Conservation (phyloP, 73 alveolate species). For the Loxodes magnus region DNA sequence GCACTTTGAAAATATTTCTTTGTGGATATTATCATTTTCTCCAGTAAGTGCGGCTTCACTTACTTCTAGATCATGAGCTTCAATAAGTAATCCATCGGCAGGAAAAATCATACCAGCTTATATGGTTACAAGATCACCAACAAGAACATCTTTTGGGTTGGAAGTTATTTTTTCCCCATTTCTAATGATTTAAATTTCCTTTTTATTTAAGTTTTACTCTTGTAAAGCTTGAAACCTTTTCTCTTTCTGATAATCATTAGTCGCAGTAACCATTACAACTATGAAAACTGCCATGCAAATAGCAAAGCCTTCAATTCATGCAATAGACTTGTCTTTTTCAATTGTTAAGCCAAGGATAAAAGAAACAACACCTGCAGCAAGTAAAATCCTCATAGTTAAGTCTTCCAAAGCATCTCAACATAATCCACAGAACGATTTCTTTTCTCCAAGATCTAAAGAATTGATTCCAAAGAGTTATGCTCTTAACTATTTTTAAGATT, state of each 20-base stretch:
- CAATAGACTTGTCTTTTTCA: slow-evolving; percentile 44
- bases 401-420: slow-evolving; percentile 55
- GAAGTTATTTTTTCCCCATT: slow-evolving; percentile 33
- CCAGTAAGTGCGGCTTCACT: slow-evolving; percentile 93
- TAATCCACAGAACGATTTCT: slow-evolving; percentile 22
- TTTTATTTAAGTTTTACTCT: slow-evolving; percentile 16
- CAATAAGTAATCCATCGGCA: slow-evolving; percentile 44
- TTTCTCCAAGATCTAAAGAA: slow-evolving; percentile 12
- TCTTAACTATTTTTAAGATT: slow-evolving; percentile 10
- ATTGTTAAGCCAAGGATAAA: slow-evolving; percentile 51
- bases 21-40: slow-evolving; percentile 62
- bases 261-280: slow-evolving; percentile 58
- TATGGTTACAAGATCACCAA: slow-evolving; percentile 57
- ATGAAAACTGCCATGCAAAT: slow-evolving; percentile 58
- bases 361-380: slow-evolving; percentile 56
- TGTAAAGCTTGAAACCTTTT: slow-evolving; percentile 22
- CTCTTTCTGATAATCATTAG: slow-evolving; percentile 50
- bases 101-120: slow-evolving; percentile 70
- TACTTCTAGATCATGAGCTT: slow-evolving; percentile 63
- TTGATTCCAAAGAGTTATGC: slow-evolving; percentile 15
- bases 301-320: slow-evolving; percentile 83
- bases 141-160: slow-evolving; percentile 42
- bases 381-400: slow-evolving; percentile 50
- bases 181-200: slow-evolving; percentile 38
- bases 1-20: slow-evolving; percentile 46